Percentiles rank a stretch among this genome's conserved stretches.
These are phyloP conservation scores for Sclerotiophoma versabilis DNA, from an alignment of 2,329 filamentous ascomycete genomes.

Conservation along the genomic window DNA sequence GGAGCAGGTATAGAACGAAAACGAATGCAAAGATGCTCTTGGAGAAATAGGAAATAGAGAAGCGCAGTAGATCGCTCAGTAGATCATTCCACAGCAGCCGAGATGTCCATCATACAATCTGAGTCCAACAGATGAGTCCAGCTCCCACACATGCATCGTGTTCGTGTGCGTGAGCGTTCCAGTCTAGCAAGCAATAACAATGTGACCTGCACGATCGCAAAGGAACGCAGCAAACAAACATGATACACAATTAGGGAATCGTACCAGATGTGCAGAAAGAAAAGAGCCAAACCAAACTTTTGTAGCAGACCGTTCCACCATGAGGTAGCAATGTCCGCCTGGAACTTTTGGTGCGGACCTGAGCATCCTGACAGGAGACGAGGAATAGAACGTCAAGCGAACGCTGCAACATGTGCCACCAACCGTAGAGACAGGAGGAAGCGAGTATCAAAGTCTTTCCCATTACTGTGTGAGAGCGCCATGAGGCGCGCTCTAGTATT, in stretches of 20 bases:
- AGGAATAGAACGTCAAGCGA: not conserved
- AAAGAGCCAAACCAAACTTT: slow-evolving; percentile 29
- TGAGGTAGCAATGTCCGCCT: slow-evolving; percentile 14
- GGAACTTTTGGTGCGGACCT: slow-evolving; percentile 27
- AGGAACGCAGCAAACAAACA: slow-evolving; percentile 36
- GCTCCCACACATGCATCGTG: slow-evolving; percentile 36
- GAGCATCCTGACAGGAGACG: not conserved
- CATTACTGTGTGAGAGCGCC: not conserved
- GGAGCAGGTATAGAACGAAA: slow-evolving; percentile 40
- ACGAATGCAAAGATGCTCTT: slow-evolving; percentile 15
- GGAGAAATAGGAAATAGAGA: slow-evolving; percentile 14
- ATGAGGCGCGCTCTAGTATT: not conserved
- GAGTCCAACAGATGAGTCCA: slow-evolving; percentile 26
- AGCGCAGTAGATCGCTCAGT: slow-evolving; percentile 19
- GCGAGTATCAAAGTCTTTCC: not conserved
- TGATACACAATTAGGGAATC: slow-evolving; percentile 31
- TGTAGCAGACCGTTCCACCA: slow-evolving; percentile 14
- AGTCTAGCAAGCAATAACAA: slow-evolving; percentile 48
- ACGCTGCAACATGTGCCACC: not conserved
- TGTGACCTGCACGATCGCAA: slow-evolving; percentile 45
- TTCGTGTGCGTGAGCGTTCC: slow-evolving; percentile 47
- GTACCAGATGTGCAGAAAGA: slow-evolving; percentile 26
- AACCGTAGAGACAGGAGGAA: not conserved
- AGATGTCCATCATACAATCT: slow-evolving; percentile 38
- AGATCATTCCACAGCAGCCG: slow-evolving; percentile 26